A percentile compares a stretch with the other conserved stretches of the same genome.
Conservation (phyloP, 2,329 filamentous ascomycete species). For the Trichoderma cornu-damae region DNA sequence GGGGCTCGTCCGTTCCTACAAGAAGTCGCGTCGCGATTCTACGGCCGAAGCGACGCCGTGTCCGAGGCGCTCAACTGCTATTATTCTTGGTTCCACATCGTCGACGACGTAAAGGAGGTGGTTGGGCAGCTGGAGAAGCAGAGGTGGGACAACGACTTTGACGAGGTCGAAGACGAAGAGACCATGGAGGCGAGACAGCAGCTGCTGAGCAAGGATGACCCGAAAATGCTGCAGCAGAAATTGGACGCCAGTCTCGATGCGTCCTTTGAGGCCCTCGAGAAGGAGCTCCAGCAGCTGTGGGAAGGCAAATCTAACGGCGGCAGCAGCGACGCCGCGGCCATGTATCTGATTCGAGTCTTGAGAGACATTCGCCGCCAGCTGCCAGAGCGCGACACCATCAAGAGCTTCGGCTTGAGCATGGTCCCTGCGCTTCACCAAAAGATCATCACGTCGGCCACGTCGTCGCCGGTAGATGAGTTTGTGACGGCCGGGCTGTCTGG, state of each 20-base stretch:
- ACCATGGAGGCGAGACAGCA: conserved; percentile 61
- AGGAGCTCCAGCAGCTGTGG: conserved; percentile 50
- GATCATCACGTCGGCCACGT: conserved; percentile 51
- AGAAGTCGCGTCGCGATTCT: conserved; percentile 61
- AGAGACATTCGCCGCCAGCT: conserved; percentile 67
- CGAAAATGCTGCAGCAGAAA: conserved; percentile 54
- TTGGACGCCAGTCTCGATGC: conserved; percentile 52
- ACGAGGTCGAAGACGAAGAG: conserved; percentile 69
- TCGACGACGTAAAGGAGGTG: conserved; percentile 60
- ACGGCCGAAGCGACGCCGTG: conserved; percentile 66
- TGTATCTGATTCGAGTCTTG: conserved; percentile 67
- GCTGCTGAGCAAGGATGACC: conserved; percentile 67
- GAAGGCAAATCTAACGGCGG: conserved; percentile 40
- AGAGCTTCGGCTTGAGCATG: conserved; percentile 54
- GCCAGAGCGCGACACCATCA: conserved; percentile 47
- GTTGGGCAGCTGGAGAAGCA: conserved; percentile 62
- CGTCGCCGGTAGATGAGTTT: conserved; percentile 46
- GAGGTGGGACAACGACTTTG: conserved; percentile 70
- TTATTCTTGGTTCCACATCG: conserved; percentile 65
- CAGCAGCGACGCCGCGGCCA: conserved; percentile 49
- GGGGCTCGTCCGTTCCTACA: conserved; percentile 65
- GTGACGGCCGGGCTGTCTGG: conserved; percentile 37
- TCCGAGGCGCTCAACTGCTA: conserved; percentile 59
- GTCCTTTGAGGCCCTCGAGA: conserved; percentile 55
- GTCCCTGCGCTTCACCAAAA: conserved; percentile 60